phyloP scores from a whole-genome alignment of 345 rosid genomes.

The Schrenkiella parvula region DNA sequence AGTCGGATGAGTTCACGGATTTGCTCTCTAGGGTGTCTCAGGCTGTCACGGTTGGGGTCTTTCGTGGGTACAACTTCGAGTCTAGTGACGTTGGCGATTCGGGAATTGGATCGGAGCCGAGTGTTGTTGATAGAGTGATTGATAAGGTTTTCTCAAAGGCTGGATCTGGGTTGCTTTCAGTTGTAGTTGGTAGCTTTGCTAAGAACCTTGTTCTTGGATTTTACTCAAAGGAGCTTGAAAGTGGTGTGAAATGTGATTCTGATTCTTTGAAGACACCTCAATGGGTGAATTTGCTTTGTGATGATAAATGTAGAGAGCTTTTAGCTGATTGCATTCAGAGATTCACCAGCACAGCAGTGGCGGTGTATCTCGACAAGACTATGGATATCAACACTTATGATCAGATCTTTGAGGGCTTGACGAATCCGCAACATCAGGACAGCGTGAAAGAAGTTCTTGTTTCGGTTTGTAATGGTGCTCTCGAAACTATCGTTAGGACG shows the following conservation, averaged over 20 bases:
- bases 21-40: conserved; percentile 54
- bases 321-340: conserved; percentile 74
- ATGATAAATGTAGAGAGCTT: conserved; percentile 62
- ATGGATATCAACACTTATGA: conserved; percentile 74
- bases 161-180: conserved; percentile 83
- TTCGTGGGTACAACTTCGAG: conserved; percentile 47
- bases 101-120: conserved; percentile 21
- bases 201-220: conserved; percentile 84
- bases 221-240: conserved; percentile 34
- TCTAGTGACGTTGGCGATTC: conserved; percentile 22
- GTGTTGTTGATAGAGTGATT: conserved; percentile 53
- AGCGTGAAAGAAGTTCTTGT: conserved; percentile 64
- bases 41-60: conserved; percentile 63
- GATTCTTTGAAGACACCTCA: conserved; percentile 35
- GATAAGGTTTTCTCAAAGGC: conserved; percentile 64
- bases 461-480: conserved; percentile 69
- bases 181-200: conserved; percentile 86
- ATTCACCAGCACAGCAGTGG: conserved; percentile 74
- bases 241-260: conserved; percentile 12
- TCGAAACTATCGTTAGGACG: conserved; percentile 72
- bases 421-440: conserved; percentile 77
- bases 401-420: conserved; percentile 73
- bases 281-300: conserved; percentile 56
- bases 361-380: conserved; percentile 90
- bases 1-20: conserved; percentile 56